A percentile compares a stretch with the other conserved stretches of the same genome.
Conservation (phyloP, 2,329 filamentous ascomycete genomes). For the Sordariomycetes sp. region DNA sequence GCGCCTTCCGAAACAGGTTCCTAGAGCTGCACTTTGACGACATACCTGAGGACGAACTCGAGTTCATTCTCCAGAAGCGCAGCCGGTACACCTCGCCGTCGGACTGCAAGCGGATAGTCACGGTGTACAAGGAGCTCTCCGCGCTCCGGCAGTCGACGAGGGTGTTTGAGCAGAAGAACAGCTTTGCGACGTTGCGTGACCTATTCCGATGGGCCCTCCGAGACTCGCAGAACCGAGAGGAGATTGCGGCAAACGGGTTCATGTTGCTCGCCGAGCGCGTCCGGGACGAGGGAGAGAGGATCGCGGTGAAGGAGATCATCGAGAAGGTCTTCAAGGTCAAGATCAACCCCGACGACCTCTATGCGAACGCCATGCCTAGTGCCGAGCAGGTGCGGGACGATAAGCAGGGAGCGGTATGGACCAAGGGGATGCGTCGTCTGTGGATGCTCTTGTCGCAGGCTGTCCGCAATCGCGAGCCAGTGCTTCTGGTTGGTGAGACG, state of each 20-base stretch:
- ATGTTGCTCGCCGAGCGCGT: slow-evolving; percentile 95
- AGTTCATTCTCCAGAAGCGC: slow-evolving; percentile 78
- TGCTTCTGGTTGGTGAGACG: slow-evolving; percentile 89
- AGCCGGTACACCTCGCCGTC: slow-evolving; percentile 79
- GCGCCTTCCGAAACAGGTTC: slow-evolving; percentile 93
- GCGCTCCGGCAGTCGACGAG: slow-evolving; percentile 78
- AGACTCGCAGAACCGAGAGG: slow-evolving; percentile 70
- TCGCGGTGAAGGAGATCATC: slow-evolving; percentile 75
- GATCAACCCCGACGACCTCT: slow-evolving; percentile 63
- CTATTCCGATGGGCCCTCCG: slow-evolving; percentile 90
- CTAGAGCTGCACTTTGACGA: slow-evolving; percentile 96
- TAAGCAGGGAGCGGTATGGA: slow-evolving; percentile 73
- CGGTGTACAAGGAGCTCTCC: slow-evolving; percentile 87
- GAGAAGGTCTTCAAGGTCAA: slow-evolving; percentile 81
- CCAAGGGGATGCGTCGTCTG: slow-evolving; percentile 79
- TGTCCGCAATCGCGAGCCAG: slow-evolving; percentile 80
- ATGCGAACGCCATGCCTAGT: slow-evolving; percentile 45
- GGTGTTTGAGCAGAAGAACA: slow-evolving; percentile 92
- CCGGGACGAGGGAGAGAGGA: slow-evolving; percentile 74
- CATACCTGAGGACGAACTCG: slow-evolving; percentile 87
- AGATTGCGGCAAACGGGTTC: slow-evolving; percentile 84
- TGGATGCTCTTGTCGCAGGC: slow-evolving; percentile 84
- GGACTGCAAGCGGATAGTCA: slow-evolving; percentile 82
- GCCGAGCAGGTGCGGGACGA: slow-evolving; percentile 34
- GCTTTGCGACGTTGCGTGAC: slow-evolving; percentile 91